Evolutionary conservation across 306 rosid species (phyloP).

Genomic region (Malus orientalis): DNA sequence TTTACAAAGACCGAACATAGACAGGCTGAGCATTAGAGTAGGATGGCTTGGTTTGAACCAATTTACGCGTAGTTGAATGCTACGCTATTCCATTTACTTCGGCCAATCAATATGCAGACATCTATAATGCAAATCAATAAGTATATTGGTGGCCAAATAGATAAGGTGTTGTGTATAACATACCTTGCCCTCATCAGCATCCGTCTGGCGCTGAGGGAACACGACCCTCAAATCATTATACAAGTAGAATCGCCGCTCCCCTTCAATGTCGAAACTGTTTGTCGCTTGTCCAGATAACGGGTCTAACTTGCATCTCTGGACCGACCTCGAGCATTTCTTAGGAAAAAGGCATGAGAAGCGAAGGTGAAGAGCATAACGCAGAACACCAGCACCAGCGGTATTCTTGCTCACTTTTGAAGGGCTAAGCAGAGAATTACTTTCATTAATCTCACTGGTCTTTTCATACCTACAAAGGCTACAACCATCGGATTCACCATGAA

Average conservation of each 20-base stretch:
- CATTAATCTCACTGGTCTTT: constrained; percentile 13
- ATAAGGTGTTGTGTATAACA: neutral
- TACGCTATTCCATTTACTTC: neutral
- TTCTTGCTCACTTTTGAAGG: constrained; percentile 27
- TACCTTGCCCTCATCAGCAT: constrained; percentile 88
- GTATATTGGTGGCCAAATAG: neutral
- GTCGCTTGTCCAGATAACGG: constrained; percentile 25
- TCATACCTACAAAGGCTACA: constrained; percentile 7
- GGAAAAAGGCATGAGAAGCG: constrained; percentile 55
- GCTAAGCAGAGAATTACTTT: constrained; percentile 19
- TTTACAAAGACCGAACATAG: neutral
- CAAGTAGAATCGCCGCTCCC: constrained; percentile 71
- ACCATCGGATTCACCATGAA: constrained; percentile 17
- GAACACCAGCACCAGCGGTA: constrained; percentile 25
- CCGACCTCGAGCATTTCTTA: constrained; percentile 43
- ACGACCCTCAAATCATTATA: constrained; percentile 69
- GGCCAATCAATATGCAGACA: neutral
- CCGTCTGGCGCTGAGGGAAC: constrained; percentile 86
- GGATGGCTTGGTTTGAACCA: neutral
- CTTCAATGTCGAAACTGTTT: constrained; percentile 23
- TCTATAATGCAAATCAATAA: neutral
- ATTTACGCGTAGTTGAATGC: neutral
- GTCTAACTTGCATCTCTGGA: constrained; percentile 43
- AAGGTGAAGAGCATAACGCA: constrained; percentile 70
- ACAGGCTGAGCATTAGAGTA: no score